Percentiles rank a stretch among this genome's conserved stretches.
Evolutionary conservation across 495 filamentous ascomycete genomes (phyloP).

Genomic region (Xylaria castorea): DNA sequence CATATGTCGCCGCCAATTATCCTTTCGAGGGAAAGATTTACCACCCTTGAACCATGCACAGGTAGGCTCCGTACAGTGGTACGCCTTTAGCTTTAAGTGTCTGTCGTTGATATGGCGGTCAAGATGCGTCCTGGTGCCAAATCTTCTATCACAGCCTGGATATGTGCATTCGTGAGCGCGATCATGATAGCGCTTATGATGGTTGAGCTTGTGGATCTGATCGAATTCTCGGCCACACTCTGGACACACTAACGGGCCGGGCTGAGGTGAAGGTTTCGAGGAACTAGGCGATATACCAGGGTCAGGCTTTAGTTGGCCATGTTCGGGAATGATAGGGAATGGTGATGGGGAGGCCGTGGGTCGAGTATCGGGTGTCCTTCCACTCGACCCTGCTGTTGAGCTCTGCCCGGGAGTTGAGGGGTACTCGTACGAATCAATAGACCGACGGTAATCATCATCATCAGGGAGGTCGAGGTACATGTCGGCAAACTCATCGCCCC

Average conservation of each 20-base stretch:
- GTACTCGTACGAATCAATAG: constrained; percentile 44
- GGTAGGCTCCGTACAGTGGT: constrained; percentile 51
- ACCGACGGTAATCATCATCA: constrained; percentile 38
- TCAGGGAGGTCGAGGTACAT: constrained; percentile 42
- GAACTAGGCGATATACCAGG: constrained; percentile 36
- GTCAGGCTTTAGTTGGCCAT: constrained; percentile 35
- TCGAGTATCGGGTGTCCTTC: constrained; percentile 52
- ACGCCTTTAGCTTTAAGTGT: constrained; percentile 56
- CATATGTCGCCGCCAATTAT: constrained; percentile 61
- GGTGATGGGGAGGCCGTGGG: constrained; percentile 50
- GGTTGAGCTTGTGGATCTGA: constrained; percentile 57
- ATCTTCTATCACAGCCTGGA: constrained; percentile 50
- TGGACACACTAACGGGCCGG: constrained; percentile 45
- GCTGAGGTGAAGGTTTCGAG: constrained; percentile 39
- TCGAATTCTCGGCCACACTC: constrained; percentile 53
- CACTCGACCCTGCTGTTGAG: constrained; percentile 47
- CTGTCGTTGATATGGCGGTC: constrained; percentile 60
- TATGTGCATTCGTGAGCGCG: constrained; percentile 53
- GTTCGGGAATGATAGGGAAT: constrained; percentile 30
- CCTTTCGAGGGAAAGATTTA: constrained; percentile 58
- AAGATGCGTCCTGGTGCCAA: constrained; percentile 60
- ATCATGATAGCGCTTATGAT: constrained; percentile 58
- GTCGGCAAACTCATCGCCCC: constrained; percentile 38
- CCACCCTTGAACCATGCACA: constrained; percentile 56
- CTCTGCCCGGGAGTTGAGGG: constrained; percentile 49